Conservation (phyloP, 495 filamentous ascomycete genomes). For the Aspergillus taichungensis region DNA sequence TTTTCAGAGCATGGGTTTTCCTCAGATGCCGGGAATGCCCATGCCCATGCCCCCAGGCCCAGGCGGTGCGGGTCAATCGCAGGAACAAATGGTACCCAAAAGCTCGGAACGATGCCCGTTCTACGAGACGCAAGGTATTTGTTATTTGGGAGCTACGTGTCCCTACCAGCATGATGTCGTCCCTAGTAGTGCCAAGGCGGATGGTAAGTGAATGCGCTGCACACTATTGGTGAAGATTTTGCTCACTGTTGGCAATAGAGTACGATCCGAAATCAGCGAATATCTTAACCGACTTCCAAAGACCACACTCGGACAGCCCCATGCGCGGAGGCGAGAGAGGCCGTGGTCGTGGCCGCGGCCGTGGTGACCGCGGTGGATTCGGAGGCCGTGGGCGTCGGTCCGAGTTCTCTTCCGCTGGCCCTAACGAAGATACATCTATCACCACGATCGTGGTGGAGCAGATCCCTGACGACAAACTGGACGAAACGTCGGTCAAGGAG, state of each 20-base stretch:
- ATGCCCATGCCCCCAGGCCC: conserved; percentile 32
- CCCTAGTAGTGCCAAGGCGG: conserved; percentile 40
- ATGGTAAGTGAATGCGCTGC: conserved; percentile 31
- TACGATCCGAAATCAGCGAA: conserved; percentile 74
- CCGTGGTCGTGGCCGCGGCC: conserved; percentile 39
- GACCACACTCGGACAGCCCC: conserved; percentile 12
- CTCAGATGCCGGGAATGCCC: conserved; percentile 45
- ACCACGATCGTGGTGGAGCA: conserved; percentile 85
- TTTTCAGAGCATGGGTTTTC: conserved; percentile 60
- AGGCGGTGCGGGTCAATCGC: conserved; percentile 18
- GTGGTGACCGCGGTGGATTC: conserved; percentile 35
- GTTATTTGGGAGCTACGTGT: conserved; percentile 66
- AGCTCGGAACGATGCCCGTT: conserved; percentile 63
- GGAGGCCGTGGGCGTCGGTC: conserved; percentile 48
- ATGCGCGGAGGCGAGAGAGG: conserved; percentile 31
- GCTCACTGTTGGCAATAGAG: conserved; percentile 42
- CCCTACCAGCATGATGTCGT: conserved; percentile 74
- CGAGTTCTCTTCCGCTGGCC: conserved; percentile 67
- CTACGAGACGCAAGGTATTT: conserved; percentile 84
- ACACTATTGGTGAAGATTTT: not conserved
- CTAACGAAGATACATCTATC: conserved; percentile 62
- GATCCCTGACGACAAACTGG: conserved; percentile 81
- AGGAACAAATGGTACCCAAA: conserved; percentile 26
- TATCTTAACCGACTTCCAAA: conserved; percentile 30
- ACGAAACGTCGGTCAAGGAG: conserved; percentile 59